Base-by-base conservation (phyloP, 1,284 basidiomycete genomes). In the Ganoderma leucocontextum region DNA sequence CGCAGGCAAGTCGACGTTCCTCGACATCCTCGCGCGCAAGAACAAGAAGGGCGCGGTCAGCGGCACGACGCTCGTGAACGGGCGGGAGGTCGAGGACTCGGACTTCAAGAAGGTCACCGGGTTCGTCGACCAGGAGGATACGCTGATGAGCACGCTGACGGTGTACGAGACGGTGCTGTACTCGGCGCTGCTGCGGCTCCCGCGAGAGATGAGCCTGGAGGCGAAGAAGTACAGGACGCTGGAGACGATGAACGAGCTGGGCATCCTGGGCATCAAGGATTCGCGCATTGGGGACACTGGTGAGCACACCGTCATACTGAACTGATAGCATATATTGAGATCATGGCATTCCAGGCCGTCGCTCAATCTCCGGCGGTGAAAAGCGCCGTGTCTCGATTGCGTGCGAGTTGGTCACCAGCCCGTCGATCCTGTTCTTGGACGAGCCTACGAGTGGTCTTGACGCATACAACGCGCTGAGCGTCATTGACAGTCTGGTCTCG, bases 111-210 rank as follows among this genome's bases (percentile, higher is more conserved):
- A 90, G 38, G 91, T 98, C 12, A 90, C 93, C 69, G 97, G 97
- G 41, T 99, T 94, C 75, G 97, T 99, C 63, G 97, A 99, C 79
- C 97, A 99, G 81, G 97, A 99, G 80, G 97, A 99, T 79, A 97
- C 96, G 8, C 83, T 99, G 64, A 96, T 99, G 91, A 89, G 92
- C 75, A 99, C 97, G 1, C 82, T 99, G 78, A 99, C 97, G 1
- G 97, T 99, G 13, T 99, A 98, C 79, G 97, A 99, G 84, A 98
- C 97, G 0, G 93, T 99, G 17, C 80, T 99, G 64, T 98, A 97
- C 78, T 97, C 95, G 60, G 97, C 97, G 12, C 79, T 99, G 62
- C 81, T 99, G 73, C 83, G 97, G 68, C 81, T 99, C 53, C 97
- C 97, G 3, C 84, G 96, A 70, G 96, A 98, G 75, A 99, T 99